These are phyloP conservation scores for Cladophialophora psammophila DNA, from an alignment of 2,329 filamentous ascomycete genomes.

Conservation along the genomic window DNA sequence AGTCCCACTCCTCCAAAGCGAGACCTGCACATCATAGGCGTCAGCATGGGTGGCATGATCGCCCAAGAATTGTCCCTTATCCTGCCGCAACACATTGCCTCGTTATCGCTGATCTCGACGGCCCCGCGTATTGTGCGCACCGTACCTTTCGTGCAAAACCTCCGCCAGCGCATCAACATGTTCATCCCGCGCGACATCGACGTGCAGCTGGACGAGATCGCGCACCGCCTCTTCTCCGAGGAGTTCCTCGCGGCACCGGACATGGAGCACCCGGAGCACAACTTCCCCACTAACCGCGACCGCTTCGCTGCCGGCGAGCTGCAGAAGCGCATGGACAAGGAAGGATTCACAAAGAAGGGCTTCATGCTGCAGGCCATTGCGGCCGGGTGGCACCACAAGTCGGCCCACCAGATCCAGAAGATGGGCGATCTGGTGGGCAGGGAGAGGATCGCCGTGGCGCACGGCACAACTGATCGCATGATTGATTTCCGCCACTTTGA, in stretches of 20 bases:
- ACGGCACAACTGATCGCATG: constrained; percentile 80
- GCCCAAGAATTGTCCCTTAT: constrained; percentile 73
- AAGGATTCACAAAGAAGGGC: constrained; percentile 68
- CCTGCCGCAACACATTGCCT: constrained; percentile 44
- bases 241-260: constrained; percentile 57
- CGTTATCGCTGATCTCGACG: constrained; percentile 68
- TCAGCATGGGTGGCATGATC: constrained; percentile 92
- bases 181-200: constrained; percentile 75
- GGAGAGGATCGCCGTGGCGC: constrained; percentile 76
- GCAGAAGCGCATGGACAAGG: constrained; percentile 69
- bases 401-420: constrained; percentile 66
- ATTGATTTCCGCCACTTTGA: constrained; percentile 74
- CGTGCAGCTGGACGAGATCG: constrained; percentile 68
- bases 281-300: constrained; percentile 78
- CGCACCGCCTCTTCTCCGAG: constrained; percentile 70
- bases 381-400: constrained; percentile 81
- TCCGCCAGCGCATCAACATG: constrained; percentile 64
- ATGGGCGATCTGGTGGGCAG: constrained; percentile 74
- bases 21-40: constrained; percentile 73
- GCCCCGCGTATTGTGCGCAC: constrained; percentile 68
- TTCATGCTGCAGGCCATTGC: constrained; percentile 81
- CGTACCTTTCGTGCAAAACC: constrained; percentile 65
- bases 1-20: constrained; percentile 40
- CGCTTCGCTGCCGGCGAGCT: constrained; percentile 83
- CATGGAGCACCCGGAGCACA: constrained; percentile 40